Evolutionary conservation across 2,329 filamentous ascomycete species (phyloP).

Genomic region (Aureobasidium sp.): DNA sequence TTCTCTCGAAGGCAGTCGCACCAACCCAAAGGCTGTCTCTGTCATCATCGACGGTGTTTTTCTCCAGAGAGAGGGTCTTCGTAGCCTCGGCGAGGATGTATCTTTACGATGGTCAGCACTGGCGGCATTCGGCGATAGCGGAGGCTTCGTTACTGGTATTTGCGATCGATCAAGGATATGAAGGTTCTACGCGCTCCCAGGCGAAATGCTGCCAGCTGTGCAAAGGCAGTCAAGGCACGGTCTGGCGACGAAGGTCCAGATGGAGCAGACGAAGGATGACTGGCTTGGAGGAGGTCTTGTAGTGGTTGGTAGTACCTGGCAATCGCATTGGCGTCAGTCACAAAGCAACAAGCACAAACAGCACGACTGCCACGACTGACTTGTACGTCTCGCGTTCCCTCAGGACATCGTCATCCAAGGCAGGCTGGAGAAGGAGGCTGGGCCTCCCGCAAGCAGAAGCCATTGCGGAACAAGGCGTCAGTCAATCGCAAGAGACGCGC

Average conservation of each 20-base stretch:
- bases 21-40: constrained; percentile 25
- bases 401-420: background rate
- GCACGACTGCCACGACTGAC: background rate
- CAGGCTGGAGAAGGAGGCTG: background rate
- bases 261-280: constrained; percentile 17
- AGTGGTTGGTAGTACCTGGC: constrained; percentile 18
- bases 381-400: constrained; percentile 17
- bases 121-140: constrained; percentile 15
- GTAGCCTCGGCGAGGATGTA: constrained; percentile 48
- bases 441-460: background rate
- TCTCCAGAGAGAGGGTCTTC: constrained; percentile 34
- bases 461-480: background rate
- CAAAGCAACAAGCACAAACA: background rate
- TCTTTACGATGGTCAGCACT: constrained; percentile 1
- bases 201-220: constrained; percentile 44
- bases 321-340: background rate
- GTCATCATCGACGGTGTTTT: constrained; percentile 19
- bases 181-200: constrained; percentile 41
- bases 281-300: constrained; percentile 14
- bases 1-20: constrained; percentile 21
- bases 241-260: constrained; percentile 21
- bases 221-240: constrained; percentile 36
- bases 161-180: constrained; percentile 44
- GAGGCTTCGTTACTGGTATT: constrained; percentile 43
- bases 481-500: background rate